Percentiles rank a stretch among this genome's conserved stretches.
Conservation (phyloP, 306 rosid species). For the Begonia masoniana region DNA sequence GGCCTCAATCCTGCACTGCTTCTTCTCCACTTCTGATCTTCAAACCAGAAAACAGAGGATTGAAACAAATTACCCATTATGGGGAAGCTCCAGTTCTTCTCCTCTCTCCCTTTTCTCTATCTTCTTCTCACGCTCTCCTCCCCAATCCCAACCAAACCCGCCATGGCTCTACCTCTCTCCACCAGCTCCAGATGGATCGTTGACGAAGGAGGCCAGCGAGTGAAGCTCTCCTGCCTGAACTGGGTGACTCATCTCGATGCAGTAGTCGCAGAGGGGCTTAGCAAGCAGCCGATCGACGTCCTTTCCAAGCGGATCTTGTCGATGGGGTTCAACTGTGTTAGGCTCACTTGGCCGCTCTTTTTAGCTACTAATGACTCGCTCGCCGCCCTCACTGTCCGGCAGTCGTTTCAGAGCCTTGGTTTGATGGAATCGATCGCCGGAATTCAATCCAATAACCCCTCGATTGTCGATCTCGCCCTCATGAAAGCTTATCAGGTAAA, state of each 20-base stretch:
- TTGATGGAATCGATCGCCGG: constrained; percentile 36
- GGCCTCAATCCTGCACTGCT: too few relatives aligned
- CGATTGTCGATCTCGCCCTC: constrained; percentile 56
- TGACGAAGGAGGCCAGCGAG: constrained; percentile 43
- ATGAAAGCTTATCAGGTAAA: constrained; percentile 60
- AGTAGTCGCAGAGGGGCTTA: constrained; percentile 75
- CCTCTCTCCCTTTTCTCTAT: constrained; percentile 5
- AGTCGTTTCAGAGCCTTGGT: constrained; percentile 53
- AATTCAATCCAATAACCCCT: constrained; percentile 57
- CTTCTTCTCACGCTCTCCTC: background rate
- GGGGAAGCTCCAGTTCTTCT: constrained; percentile 4
- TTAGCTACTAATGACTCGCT: constrained; percentile 50
- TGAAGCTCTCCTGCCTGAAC: constrained; percentile 71
- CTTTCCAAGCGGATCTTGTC: constrained; percentile 33
- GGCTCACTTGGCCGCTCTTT: constrained; percentile 78
- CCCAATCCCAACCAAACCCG: constrained; percentile 2
- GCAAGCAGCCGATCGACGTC: constrained; percentile 52
- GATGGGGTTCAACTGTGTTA: constrained; percentile 85
- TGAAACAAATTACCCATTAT: background rate
- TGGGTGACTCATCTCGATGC: constrained; percentile 79
- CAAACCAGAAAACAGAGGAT: too few relatives aligned
- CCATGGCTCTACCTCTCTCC: constrained; percentile 30
- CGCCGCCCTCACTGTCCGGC: constrained; percentile 49
- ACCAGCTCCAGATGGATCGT: constrained; percentile 76
- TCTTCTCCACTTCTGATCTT: too few relatives aligned